Base-by-base conservation (phyloP, 805 yeast species). In the Lipomyces sp. region DNA sequence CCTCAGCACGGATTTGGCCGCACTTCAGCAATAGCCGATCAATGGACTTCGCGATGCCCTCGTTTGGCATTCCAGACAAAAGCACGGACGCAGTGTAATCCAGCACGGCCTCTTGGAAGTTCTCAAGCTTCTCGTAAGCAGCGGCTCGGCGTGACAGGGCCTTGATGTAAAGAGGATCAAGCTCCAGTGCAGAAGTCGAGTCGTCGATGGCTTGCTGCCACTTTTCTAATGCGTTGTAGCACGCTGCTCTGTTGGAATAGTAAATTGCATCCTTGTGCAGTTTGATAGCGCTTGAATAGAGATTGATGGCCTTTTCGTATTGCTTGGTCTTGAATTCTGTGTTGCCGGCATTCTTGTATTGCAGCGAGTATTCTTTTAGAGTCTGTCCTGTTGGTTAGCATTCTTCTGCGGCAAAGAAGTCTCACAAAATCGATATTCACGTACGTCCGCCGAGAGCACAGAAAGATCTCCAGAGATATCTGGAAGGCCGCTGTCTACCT, bases 221-320 rank as follows among this genome's bases (percentile, higher is more conserved):
- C 56, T 89, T 80, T 58, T 82, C 79, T 60, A 86, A 74, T 7
- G 95, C 87, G 45, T 90, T 85, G 71, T 86, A 86, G 71, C 96
- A 91, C 16, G 98, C 98, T 26, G 98, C 89, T 71, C 97, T 82
- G 75, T 93, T 93, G 55, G 97, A 88, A 73, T 83, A 91, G 72
- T 79, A 93, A 32, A 90, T 85, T 4, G 97, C 89, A 69, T 93
- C 97, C 37, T 56, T 57, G 60, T 76, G 70, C 66, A 84, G 83
- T 47, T 74, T 66, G 60, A 93, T 74, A 10, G 98, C 98, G 50
- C 78, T 80, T 38, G 86, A 68, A 74, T 93, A 93, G 68, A 76
- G 83, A 39, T 78, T 80, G 63, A 89, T 79, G 39, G 98, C 98
- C n/a, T 76, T 75, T 47, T 80, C 76, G 65, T 76, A 86, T 46